Base-by-base conservation (phyloP, 805 yeast genomes). In the Myxozyma sirexii region DNA sequence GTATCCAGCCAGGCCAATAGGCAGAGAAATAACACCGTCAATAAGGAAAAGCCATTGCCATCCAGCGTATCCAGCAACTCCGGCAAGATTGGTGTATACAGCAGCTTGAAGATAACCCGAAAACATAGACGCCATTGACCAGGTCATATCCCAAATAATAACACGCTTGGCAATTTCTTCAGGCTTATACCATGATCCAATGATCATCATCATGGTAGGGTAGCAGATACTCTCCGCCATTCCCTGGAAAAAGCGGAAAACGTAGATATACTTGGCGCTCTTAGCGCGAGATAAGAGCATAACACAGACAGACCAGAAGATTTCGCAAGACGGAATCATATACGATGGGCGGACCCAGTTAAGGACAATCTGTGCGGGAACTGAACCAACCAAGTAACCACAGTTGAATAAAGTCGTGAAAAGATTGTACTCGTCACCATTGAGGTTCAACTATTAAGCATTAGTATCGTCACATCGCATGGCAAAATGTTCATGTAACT, bases 41-140 rank as follows among this genome's bases (percentile, higher is more conserved):
- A 87, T 78, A 47, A 87, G 82, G 68, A 84, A 86, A 68, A 84
- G 82, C 90, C 90, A 87, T 75, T 85, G 79, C 90, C 90, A 87
- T 13, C 88, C 84, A 7, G 79, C 77, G 12, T 81, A 72, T 0
- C 90, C 90, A 48, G 71, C 68, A 7, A 70, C 74, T 29, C 86
- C 88, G 54, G 77, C 72, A 65, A 86, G 69, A 44, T 72, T 66
- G 23, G 76, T 67, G 60, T 75, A 79, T 27, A 84, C 78, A 8
- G 85, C 81, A 19, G 86, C 82, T 66, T 85, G 86, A 41, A 87
- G 74, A 60, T 83, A 80, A 45, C 89, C 87, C 0, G 87, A 78
- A 17, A 88, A 83, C 59, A 85, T 75, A 21, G 80, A 73, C 35
- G 88, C 91, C 37, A 87, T 73, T 63, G 79, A 82, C 65, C 84